These are phyloP conservation scores for Yamadazyma buinensis DNA, from an alignment of 1,139 yeast genomes.

Conservation along the genomic window DNA sequence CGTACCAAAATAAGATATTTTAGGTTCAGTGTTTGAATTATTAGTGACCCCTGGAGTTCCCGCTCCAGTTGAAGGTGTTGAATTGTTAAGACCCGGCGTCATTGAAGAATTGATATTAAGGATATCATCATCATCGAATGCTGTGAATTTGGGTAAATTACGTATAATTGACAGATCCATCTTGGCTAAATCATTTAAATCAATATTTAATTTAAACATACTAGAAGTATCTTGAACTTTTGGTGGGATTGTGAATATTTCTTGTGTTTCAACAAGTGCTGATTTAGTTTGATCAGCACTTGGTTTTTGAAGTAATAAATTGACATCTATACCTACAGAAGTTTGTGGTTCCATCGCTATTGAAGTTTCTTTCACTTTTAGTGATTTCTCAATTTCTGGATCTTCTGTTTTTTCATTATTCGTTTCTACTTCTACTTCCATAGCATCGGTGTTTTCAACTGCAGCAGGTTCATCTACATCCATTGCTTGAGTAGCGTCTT, in stretches of 20 bases:
- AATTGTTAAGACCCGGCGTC: too few species aligned
- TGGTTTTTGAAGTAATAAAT: constrained; percentile 9
- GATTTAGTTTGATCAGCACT: neutral
- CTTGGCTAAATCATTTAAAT: constrained; percentile 48
- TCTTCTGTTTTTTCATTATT: constrained; percentile 8
- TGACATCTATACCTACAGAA: constrained; percentile 13
- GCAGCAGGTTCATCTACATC: constrained; percentile 4
- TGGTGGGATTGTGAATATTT: constrained; percentile 7
- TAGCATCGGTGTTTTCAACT: too few species aligned
- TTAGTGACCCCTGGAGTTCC: too few species aligned
- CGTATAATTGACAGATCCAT: constrained; percentile 53
- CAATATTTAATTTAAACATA: constrained; percentile 59
- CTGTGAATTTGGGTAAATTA: constrained; percentile 51
- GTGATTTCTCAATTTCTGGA: constrained; percentile 5
- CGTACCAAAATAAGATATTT: constrained; percentile 11
- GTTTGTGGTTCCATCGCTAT: constrained; percentile 8
- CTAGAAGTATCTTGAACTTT: constrained; percentile 15
- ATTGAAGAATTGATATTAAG: too few species aligned
- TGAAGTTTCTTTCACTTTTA: constrained; percentile 1
- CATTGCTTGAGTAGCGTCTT: constrained; percentile 8
- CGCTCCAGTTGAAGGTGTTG: too few species aligned
- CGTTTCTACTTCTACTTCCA: constrained; percentile 4
- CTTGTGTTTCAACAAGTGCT: constrained; percentile 1
- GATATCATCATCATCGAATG: constrained; percentile 33
- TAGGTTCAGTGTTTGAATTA: constrained; percentile 18